These are phyloP conservation scores for Gynandropsis gynandra DNA, from an alignment of 345 rosid species.

Conservation along the genomic window DNA sequence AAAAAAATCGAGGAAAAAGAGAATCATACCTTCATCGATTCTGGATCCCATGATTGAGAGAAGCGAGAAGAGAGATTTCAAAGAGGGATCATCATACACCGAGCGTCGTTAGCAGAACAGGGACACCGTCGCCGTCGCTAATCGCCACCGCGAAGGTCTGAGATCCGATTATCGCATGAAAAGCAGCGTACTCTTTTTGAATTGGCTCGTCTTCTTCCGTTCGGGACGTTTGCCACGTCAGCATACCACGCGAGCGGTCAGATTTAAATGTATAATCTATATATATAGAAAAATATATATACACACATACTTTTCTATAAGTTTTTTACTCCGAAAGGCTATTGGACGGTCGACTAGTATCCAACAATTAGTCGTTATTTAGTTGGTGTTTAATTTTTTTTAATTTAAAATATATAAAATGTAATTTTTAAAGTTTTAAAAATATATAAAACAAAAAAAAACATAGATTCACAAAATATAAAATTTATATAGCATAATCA, in stretches of 20 bases:
- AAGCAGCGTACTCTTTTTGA: conserved; percentile 11
- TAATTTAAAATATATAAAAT: too few relatives aligned
- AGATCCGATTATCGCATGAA: conserved; percentile 20
- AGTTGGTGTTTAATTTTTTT: too few relatives aligned
- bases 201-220: conserved; percentile 13
- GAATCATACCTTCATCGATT: conserved; percentile 30
- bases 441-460: too few relatives aligned
- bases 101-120: too few relatives aligned
- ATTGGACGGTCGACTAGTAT: too few relatives aligned
- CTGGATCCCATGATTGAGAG: conserved; percentile 25
- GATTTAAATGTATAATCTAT: conserved; percentile 1
- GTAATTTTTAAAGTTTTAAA: too few relatives aligned
- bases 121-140: conserved; percentile 1
- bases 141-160: conserved; percentile 16
- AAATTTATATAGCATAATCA: too few relatives aligned
- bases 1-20: not conserved
- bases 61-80: conserved; percentile 3
- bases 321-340: too few relatives aligned
- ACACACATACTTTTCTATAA: too few relatives aligned
- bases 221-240: conserved; percentile 24
- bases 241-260: conserved; percentile 10
- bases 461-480: too few relatives aligned
- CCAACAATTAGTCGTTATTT: too few relatives aligned
- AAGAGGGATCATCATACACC: conserved; percentile 15
- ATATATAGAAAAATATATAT: too few relatives aligned